phyloP scores from a whole-genome alignment of 768 basidiomycete species.

The Boletus speciosus region DNA sequence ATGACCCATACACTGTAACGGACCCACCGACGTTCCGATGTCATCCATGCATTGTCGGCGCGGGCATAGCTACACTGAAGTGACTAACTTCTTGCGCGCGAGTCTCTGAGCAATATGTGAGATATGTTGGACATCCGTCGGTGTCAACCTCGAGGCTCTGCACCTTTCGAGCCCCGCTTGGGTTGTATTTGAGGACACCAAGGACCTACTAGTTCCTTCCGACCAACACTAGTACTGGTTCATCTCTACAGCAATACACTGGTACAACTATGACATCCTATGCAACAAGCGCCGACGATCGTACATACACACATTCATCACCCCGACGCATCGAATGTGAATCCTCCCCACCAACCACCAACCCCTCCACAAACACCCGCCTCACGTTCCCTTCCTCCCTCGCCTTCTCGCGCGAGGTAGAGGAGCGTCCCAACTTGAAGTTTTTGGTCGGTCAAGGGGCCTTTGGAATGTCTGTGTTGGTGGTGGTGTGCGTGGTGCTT shows the following conservation, averaged over 20 bases:
- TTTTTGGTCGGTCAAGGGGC: conserved; percentile 51
- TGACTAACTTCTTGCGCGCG: too few relatives aligned
- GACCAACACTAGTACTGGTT: conserved; percentile 1
- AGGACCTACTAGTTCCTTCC: conserved; percentile 1
- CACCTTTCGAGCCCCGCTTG: too few relatives aligned
- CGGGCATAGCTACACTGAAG: too few relatives aligned
- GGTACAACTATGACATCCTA: not conserved
- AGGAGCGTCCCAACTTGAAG: conserved; percentile 70
- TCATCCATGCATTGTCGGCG: too few relatives aligned
- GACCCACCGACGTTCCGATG: too few relatives aligned
- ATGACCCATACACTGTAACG: too few relatives aligned
- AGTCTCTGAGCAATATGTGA: too few relatives aligned
- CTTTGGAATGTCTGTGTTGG: not conserved
- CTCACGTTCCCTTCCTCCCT: conserved; percentile 39
- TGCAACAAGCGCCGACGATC: not conserved
- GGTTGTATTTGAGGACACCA: not conserved
- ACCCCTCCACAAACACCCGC: conserved; percentile 79
- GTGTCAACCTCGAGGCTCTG: too few relatives aligned
- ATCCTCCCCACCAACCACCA: conserved; percentile 60
- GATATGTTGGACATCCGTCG: too few relatives aligned
- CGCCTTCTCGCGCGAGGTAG: conserved; percentile 58
- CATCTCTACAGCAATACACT: conserved; percentile 3
- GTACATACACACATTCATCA: not conserved
- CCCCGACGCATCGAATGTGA: too few relatives aligned
- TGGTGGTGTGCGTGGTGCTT: not conserved